phyloP scores from a whole-genome alignment of 2,329 filamentous ascomycete species.

The Botrytis medusae region DNA sequence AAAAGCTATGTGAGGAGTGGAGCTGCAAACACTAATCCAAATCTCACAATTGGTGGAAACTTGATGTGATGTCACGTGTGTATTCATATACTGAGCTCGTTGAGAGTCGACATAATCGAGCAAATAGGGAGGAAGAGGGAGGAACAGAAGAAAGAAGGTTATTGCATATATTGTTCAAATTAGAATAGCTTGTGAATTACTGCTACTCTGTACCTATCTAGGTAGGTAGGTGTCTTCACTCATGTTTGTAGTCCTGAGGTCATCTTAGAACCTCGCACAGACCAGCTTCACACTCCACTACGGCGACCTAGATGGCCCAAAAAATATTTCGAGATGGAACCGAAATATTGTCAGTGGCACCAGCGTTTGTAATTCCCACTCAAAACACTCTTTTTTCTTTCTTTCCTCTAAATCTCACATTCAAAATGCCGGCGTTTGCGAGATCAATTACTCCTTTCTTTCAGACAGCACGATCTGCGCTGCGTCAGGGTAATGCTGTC shows the following conservation, averaged over 20 bases:
- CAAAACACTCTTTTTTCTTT: slow-evolving; percentile 20
- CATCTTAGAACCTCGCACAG: not conserved
- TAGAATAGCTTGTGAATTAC: not conserved
- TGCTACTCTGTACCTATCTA: not conserved
- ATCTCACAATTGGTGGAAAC: not conserved
- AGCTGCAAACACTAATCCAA: not conserved
- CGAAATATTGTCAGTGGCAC: slow-evolving; percentile 22
- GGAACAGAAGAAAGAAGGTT: not conserved
- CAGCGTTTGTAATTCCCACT: slow-evolving; percentile 9
- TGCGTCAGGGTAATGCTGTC: slow-evolving; percentile 64
- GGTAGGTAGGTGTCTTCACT: not conserved
- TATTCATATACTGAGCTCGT: not conserved
- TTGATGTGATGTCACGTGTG: not conserved
- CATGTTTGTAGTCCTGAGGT: not conserved
- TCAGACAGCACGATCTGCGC: slow-evolving; percentile 75
- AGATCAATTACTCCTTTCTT: slow-evolving; percentile 76
- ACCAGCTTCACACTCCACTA: slow-evolving; percentile 11
- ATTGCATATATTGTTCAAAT: not conserved
- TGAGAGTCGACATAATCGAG: not conserved
- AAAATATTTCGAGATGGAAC: slow-evolving; percentile 25
- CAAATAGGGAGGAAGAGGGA: not conserved
- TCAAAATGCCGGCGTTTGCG: slow-evolving; percentile 77
- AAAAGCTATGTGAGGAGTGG: not conserved
- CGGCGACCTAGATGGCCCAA: slow-evolving; percentile 16
- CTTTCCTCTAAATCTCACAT: slow-evolving; percentile 19